phyloP scores from a whole-genome alignment of 768 basidiomycete genomes.

The Pisolithus marmoratus region DNA sequence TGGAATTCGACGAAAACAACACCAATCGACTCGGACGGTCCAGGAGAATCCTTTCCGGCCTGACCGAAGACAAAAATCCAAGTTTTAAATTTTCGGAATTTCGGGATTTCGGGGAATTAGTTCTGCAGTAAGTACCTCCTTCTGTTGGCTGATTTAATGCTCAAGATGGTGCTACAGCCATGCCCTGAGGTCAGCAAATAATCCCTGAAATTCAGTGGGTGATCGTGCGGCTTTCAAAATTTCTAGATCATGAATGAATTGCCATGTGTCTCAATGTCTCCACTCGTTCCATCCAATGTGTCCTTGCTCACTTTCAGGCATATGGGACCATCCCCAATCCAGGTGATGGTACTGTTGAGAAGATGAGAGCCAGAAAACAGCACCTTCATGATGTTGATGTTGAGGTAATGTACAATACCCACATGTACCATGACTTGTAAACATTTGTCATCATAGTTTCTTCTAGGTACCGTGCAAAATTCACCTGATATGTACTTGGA shows the following conservation, averaged over 20 bases:
- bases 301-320: background rate
- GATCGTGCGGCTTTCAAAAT: background rate
- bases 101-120: too few species aligned
- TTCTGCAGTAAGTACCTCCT: too few species aligned
- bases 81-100: too few species aligned
- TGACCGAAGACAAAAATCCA: too few species aligned
- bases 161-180: too few species aligned
- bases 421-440: too few species aligned
- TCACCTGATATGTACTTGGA: slow-evolving; percentile 1
- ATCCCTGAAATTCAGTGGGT: slow-evolving; percentile 1
- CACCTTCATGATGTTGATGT: background rate
- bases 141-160: too few species aligned
- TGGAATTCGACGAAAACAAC: too few species aligned
- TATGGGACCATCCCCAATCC: background rate
- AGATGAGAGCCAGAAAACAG: background rate
- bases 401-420: background rate
- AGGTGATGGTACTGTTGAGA: background rate
- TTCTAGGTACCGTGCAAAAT: too few species aligned
- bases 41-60: too few species aligned
- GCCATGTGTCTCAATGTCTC: background rate
- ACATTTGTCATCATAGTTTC: background rate
- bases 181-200: too few species aligned
- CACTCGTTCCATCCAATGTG: background rate
- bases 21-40: too few species aligned
- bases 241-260: background rate